These are phyloP conservation scores for Kwoniella shandongensis DNA, from an alignment of 768 basidiomycete species.

Conservation along the genomic window DNA sequence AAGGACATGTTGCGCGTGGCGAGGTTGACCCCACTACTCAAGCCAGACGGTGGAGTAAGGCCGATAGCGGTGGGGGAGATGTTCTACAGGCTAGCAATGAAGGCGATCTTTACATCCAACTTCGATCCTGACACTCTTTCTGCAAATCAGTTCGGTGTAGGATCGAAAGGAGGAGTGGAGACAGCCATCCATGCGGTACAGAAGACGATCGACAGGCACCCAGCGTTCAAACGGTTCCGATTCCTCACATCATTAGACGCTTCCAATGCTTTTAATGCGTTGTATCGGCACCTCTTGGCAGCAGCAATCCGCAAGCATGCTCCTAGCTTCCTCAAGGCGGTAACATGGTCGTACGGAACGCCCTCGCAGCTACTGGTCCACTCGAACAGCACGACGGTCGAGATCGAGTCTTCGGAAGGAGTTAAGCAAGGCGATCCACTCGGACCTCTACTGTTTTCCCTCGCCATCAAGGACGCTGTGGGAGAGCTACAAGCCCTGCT, in stretches of 20 bases:
- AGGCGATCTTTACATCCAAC: conserved; percentile 17
- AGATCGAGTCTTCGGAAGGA: conserved; percentile 25
- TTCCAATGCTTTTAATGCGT: conserved; percentile 35
- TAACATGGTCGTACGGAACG: conserved; percentile 2
- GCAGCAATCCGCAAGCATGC: conserved; percentile 17
- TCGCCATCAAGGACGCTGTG: conserved; percentile 18
- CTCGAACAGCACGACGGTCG: neutral
- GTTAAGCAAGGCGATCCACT: conserved; percentile 35
- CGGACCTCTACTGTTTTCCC: conserved; percentile 27
- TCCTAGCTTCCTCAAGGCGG: conserved; percentile 14
- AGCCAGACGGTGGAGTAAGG: conserved; percentile 24
- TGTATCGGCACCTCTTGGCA: conserved; percentile 3
- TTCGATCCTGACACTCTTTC: conserved; percentile 9
- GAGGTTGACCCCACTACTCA: conserved; percentile 25
- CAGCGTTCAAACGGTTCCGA: conserved; percentile 2
- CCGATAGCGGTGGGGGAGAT: conserved; percentile 40
- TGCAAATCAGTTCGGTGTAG: conserved; percentile 20
- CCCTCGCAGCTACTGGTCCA: conserved; percentile 9
- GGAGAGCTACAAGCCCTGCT: conserved; percentile 14
- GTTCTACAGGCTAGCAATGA: conserved; percentile 28
- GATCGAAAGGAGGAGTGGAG: conserved; percentile 21
- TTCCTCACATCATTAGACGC: conserved; percentile 27
- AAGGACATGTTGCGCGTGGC: conserved; percentile 16
- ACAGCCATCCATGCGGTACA: conserved; percentile 21
- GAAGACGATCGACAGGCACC: conserved; percentile 14